Evolutionary conservation across 2,329 filamentous ascomycete species (phyloP), one percentile per base, ranked within the genome.

Genomic region (Diaporthe citri): DNA sequence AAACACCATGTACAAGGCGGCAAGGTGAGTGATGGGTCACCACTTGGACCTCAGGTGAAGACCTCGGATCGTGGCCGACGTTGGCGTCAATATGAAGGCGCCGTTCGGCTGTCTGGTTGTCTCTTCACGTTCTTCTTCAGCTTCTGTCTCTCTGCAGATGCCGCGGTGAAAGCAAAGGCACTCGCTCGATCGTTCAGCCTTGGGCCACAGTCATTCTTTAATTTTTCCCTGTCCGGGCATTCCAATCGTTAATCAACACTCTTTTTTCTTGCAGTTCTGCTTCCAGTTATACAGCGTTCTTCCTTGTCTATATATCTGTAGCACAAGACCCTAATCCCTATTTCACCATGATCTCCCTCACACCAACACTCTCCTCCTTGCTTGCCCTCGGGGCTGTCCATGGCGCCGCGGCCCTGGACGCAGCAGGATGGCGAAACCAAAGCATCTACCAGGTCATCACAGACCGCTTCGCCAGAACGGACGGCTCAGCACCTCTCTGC

Each of bases 401-500:
- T 10, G 48, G 48, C 48, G 62, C 41, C 13, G 76, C 77, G 46
- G 72, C 60, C 41, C 43, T 74, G 51, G 64, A 69, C 15, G 62
- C 72, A 51, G 72, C 77, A 6, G 64, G 80, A 75, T 83, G 82
- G 84, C 80, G 84, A 25, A 79, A 80, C 39, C 83, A 83, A 66
- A 84, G 83, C 55, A 85, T 86, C 76, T 86, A 86, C 76, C 85
- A 86, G 79, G 81, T 86, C 62, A 78, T 87, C 69, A 86, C 84
- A 9, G 85, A 86, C 76, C 81, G 85, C 12, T 87, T 86, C 75
- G 85, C 84, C 22, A 80, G 82, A 43, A 81, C 80, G 15, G 81
- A 84, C 73, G 81, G 81, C 17, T 83, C 82, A 10, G 81, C 82
- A 12, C 80, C 80, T n/a, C 57, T 77, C 6, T 84, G 83, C 74